These are phyloP conservation scores for Lichtheimia hyalospora DNA, from an alignment of 371 early-diverging fungal genomes.

Conservation along the genomic window DNA sequence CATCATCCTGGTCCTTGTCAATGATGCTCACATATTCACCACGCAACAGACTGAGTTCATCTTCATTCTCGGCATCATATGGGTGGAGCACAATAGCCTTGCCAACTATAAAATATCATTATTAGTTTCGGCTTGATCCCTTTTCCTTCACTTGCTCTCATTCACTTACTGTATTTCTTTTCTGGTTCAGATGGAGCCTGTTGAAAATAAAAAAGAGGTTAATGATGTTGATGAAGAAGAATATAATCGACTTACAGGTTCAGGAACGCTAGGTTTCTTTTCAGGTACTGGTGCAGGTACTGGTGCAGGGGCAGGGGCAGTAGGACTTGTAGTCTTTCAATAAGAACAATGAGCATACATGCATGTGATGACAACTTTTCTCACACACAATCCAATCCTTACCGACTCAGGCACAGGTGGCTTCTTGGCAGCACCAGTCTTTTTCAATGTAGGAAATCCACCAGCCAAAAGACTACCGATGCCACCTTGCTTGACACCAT, in stretches of 20 bases:
- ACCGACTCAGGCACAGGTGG: conserved; percentile 9
- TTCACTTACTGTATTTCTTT: conserved; percentile 11
- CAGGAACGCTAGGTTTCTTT: background rate
- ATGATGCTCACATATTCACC: conserved; percentile 54
- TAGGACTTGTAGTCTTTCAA: background rate
- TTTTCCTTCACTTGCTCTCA: background rate
- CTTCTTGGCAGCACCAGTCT: conserved; percentile 22
- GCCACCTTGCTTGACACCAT: conserved; percentile 85
- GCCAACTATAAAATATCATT: conserved; percentile 10
- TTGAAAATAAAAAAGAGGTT: background rate
- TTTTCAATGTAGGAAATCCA: conserved; percentile 44
- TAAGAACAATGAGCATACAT: background rate
- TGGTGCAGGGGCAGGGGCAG: conserved; percentile 12
- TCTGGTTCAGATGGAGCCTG: conserved; percentile 4
- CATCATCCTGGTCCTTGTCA: conserved; percentile 57
- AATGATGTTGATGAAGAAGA: too few relatives aligned
- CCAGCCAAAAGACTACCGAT: conserved; percentile 78
- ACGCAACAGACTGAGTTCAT: conserved; percentile 53
- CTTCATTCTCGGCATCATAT: conserved; percentile 60
- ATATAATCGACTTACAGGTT: background rate
- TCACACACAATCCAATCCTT: background rate
- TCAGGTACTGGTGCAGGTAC: background rate
- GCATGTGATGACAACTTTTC: background rate
- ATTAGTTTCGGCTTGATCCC: background rate
- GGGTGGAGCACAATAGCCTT: conserved; percentile 60